Conservation (phyloP, 2,329 filamentous ascomycete genomes). For the Salinomyces thailandicus region DNA sequence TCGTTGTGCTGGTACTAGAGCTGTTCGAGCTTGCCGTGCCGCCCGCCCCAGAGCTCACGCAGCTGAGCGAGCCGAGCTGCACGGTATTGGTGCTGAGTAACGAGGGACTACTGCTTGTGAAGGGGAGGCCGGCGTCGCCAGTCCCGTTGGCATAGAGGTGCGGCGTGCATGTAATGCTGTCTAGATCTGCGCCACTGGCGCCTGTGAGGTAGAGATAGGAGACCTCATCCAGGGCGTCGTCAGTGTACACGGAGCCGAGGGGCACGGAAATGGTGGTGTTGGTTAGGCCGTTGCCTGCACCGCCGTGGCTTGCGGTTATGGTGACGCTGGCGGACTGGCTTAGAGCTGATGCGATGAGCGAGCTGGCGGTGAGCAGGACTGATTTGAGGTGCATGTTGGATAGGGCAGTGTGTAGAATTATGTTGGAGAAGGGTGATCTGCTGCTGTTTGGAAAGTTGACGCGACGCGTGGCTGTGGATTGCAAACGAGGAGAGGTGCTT, state of each 20-base stretch:
- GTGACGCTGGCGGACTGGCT: conserved; percentile 14
- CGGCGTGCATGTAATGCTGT: conserved; percentile 18
- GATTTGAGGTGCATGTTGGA: not conserved
- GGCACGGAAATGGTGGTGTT: conserved; percentile 19
- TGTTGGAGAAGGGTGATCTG: not conserved
- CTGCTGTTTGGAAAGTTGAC: not conserved
- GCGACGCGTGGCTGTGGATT: not conserved
- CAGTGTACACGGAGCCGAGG: conserved; percentile 14
- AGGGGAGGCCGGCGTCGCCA: conserved; percentile 13
- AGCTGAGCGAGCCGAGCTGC: conserved; percentile 16
- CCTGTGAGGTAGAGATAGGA: conserved; percentile 18
- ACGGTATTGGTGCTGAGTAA: conserved; percentile 19
- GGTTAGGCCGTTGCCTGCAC: conserved; percentile 16
- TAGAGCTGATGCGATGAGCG: conserved; percentile 7
- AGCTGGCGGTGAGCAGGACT: conserved; percentile 1
- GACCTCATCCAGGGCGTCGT: conserved; percentile 15
- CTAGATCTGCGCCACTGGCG: conserved; percentile 9
- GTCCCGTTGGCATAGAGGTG: conserved; percentile 13
- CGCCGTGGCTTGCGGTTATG: conserved; percentile 16
- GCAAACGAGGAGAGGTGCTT: not conserved
- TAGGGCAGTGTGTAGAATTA: not conserved
- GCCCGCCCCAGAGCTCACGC: conserved; percentile 3
- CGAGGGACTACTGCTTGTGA: conserved; percentile 13
- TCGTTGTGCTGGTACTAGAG: not conserved
- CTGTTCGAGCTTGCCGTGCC: not conserved